phyloP scores from a whole-genome alignment of 768 basidiomycete genomes.

The Serpula lacrymans region DNA sequence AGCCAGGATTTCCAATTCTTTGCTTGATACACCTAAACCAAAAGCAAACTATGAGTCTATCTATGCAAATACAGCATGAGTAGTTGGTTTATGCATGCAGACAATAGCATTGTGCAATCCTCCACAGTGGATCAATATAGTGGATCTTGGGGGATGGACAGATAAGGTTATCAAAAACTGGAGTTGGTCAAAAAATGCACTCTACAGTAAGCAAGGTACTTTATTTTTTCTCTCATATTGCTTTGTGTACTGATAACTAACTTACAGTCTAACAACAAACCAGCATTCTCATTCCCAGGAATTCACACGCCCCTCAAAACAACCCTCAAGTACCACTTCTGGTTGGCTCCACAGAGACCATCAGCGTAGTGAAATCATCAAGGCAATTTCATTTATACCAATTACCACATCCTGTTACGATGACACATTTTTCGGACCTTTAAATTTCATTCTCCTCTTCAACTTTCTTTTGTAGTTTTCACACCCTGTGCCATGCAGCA shows the following conservation, averaged over 20 bases:
- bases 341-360: conserved; percentile 42
- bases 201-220: conserved; percentile 53
- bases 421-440: no score
- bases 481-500: no score
- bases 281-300: no score
- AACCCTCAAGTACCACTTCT: no score
- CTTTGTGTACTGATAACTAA: no score
- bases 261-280: no score
- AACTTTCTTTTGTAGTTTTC: no score
- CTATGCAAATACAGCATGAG: conserved; percentile 47
- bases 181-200: conserved; percentile 53
- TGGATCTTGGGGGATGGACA: conserved; percentile 52
- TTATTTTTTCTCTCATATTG: conserved; percentile 1
- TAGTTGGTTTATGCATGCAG: conserved; percentile 62
- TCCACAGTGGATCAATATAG: conserved; percentile 31
- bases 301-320: no score
- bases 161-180: conserved; percentile 44
- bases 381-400: no score
- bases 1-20: conserved; percentile 41
- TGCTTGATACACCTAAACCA: conserved; percentile 27
- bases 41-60: conserved; percentile 31
- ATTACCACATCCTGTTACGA: no score
- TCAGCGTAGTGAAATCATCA: conserved; percentile 28
- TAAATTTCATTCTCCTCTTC: no score
- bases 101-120: conserved; percentile 31